Conservation (phyloP, 192 early-diverging fungal genomes). For the Coemansia interrupta region DNA sequence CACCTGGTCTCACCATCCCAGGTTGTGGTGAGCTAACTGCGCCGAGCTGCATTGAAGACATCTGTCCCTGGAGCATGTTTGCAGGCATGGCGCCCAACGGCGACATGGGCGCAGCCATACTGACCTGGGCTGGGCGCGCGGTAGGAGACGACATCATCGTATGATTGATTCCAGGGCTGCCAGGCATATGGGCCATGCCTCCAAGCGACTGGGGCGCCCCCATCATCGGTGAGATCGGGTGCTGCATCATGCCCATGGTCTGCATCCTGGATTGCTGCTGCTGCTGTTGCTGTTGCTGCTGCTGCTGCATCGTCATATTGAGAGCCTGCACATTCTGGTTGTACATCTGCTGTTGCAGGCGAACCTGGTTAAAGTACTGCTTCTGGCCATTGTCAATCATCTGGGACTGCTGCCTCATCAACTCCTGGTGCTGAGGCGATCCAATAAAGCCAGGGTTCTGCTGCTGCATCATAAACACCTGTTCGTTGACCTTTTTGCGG, state of each 20-base stretch:
- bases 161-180: conserved; percentile 20
- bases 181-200: neutral
- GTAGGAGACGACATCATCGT: conserved; percentile 19
- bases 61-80: conserved; percentile 4
- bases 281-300: conserved; percentile 24
- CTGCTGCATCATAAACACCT: conserved; percentile 30
- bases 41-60: neutral
- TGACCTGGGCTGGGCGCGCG: conserved; percentile 9
- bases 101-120: conserved; percentile 22
- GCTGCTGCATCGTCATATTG: conserved; percentile 31
- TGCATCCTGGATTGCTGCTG: conserved; percentile 8
- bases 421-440: conserved; percentile 30
- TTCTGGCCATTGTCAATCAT: conserved; percentile 38
- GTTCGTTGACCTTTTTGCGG: conserved; percentile 30
- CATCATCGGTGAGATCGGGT: neutral
- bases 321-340: conserved; percentile 36
- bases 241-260: conserved; percentile 12
- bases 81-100: conserved; percentile 10
- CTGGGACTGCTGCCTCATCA: conserved; percentile 46
- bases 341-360: conserved; percentile 29
- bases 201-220: neutral
- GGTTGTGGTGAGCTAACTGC: neutral
- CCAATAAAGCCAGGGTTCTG: conserved; percentile 35
- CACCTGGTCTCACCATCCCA: neutral
- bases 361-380: conserved; percentile 24